A percentile compares a stretch with the other conserved stretches of the same genome.
Evolutionary conservation across 1,139 yeast genomes (phyloP).

Genomic region (Taphrina populina): DNA sequence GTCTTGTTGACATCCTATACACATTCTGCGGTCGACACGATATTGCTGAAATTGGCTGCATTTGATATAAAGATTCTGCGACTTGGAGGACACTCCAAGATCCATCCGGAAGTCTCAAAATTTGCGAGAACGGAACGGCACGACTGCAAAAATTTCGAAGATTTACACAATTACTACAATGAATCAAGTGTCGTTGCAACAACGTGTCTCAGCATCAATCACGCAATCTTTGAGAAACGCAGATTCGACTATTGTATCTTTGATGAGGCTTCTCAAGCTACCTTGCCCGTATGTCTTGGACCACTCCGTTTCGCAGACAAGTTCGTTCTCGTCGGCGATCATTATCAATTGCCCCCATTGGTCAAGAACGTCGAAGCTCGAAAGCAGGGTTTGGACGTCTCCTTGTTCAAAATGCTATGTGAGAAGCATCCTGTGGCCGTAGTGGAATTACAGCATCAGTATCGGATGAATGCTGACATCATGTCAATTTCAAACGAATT

Average conservation of each 20-base stretch:
- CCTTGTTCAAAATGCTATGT: conserved; percentile 71
- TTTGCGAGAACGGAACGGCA: conserved; percentile 54
- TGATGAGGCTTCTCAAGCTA: conserved; percentile 95
- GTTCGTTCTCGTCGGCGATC: conserved; percentile 92
- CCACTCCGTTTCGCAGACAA: conserved; percentile 75
- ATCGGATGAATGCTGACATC: conserved; percentile 88
- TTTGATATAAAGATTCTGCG: conserved; percentile 51
- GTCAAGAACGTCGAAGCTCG: conserved; percentile 49
- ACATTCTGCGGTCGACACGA: conserved; percentile 94
- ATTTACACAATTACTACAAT: conserved; percentile 53
- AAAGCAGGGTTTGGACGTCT: conserved; percentile 66
- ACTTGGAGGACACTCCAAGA: conserved; percentile 46
- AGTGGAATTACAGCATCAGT: conserved; percentile 74
- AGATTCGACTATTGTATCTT: conserved; percentile 87
- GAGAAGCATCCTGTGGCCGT: conserved; percentile 71
- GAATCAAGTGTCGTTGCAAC: conserved; percentile 71
- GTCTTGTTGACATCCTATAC: conserved; percentile 84
- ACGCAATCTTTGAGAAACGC: conserved; percentile 58
- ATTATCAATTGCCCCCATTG: conserved; percentile 61
- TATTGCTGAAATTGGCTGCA: conserved; percentile 65
- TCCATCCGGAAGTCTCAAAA: conserved; percentile 62
- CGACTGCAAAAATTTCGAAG: conserved; percentile 42
- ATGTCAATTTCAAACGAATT: conserved; percentile 78
- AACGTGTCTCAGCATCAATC: conserved; percentile 78
- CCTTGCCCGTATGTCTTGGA: conserved; percentile 86